Conservation (phyloP, 2,329 filamentous ascomycete genomes). For the Aspergillus ochraceoroseus region DNA sequence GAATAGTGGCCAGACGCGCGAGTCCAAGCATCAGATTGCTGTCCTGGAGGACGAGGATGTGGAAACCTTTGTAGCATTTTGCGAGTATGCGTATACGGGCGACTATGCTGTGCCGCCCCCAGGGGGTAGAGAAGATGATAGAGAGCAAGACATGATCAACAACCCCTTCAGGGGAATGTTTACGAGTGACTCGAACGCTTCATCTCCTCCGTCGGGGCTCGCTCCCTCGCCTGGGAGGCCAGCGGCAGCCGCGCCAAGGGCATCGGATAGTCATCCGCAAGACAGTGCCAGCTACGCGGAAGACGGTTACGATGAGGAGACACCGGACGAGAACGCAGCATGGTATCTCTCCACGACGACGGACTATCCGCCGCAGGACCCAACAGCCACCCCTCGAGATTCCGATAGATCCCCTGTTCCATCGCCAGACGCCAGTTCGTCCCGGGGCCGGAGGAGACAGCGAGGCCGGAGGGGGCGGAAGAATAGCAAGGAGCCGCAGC, state of each 20-base stretch:
- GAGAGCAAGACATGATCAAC: slow-evolving; percentile 15
- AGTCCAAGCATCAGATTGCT: slow-evolving; percentile 42
- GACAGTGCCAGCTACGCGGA: too few relatives aligned
- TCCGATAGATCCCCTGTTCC: slow-evolving; percentile 4
- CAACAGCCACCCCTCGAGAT: slow-evolving; percentile 5
- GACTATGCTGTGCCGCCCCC: slow-evolving; percentile 41
- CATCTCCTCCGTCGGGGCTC: slow-evolving; percentile 6
- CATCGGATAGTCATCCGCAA: too few relatives aligned
- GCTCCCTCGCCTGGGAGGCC: slow-evolving; percentile 4
- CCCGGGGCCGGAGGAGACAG: slow-evolving; percentile 26
- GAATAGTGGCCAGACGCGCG: slow-evolving; percentile 45
- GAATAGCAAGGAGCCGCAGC: slow-evolving; percentile 28
- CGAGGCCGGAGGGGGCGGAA: slow-evolving; percentile 25
- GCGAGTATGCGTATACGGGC: slow-evolving; percentile 49
- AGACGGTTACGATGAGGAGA: too few relatives aligned
- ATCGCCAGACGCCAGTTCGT: slow-evolving; percentile 5
- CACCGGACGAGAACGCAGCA: not conserved
- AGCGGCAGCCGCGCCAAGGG: not conserved
- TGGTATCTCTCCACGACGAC: slow-evolving; percentile 6
- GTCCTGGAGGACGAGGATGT: slow-evolving; percentile 47
- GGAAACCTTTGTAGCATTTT: slow-evolving; percentile 48
- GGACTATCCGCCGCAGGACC: slow-evolving; percentile 6
- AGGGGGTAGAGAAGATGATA: slow-evolving; percentile 21
- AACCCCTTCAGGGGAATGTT: slow-evolving; percentile 17
- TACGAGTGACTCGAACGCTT: slow-evolving; percentile 15